A percentile compares a stretch with the other conserved stretches of the same genome.
Conservation (phyloP, 192 early-diverging fungal species). For the Paraglomus brasilianum region DNA sequence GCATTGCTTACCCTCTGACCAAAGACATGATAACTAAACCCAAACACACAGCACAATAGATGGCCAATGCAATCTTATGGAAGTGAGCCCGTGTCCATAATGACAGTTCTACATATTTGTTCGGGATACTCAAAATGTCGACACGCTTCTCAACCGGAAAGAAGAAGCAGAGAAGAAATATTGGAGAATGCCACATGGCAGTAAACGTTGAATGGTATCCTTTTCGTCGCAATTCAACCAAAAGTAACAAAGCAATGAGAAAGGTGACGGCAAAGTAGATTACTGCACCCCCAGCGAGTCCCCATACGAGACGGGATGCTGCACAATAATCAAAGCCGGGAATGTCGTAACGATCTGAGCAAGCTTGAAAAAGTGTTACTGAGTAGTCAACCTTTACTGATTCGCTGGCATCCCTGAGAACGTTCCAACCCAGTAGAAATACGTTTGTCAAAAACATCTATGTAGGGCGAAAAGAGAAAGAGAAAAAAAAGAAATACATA, state of each 20-base stretch:
- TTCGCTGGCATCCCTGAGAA: constrained; percentile 3
- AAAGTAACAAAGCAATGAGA: constrained; percentile 6
- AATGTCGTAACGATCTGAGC: constrained; percentile 21
- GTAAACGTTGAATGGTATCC: constrained; percentile 25
- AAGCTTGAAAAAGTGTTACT: constrained; percentile 18
- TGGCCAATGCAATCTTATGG: constrained; percentile 20
- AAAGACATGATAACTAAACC: constrained; percentile 24
- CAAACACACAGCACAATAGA: constrained; percentile 12
- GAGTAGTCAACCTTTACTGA: not conserved
- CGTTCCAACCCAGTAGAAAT: constrained; percentile 28
- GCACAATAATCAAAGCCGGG: constrained; percentile 25
- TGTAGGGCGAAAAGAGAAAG: not conserved
- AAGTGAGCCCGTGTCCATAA: constrained; percentile 23
- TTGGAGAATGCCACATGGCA: constrained; percentile 26
- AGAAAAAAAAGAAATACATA: not conserved
- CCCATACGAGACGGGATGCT: constrained; percentile 23
- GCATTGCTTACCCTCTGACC: not conserved
- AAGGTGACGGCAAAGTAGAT: constrained; percentile 25
- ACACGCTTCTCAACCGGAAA: constrained; percentile 2
- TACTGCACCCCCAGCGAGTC: constrained; percentile 15
- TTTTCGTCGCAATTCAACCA: constrained; percentile 15
- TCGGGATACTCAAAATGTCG: constrained; percentile 25
- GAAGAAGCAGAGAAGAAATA: constrained; percentile 26
- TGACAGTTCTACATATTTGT: constrained; percentile 23
- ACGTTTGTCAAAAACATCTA: constrained; percentile 25